Percentiles rank a stretch among this genome's conserved stretches.
phyloP scores from a whole-genome alignment of 2,329 filamentous ascomycete species.

The Fusarium sp. region DNA sequence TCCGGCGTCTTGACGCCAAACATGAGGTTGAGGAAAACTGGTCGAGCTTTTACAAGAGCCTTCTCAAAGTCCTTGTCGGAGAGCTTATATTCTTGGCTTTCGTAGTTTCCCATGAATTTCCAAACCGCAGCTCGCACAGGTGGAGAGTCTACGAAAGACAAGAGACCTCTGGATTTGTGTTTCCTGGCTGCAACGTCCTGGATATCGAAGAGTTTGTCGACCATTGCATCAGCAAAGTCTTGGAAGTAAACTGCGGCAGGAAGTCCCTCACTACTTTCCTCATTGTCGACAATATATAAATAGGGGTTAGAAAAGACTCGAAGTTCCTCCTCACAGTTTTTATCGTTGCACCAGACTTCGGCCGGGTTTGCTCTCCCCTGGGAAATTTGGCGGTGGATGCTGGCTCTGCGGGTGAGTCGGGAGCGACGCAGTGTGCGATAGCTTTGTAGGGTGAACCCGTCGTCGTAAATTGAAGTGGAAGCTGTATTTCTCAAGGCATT shows the following conservation, averaged over 20 bases:
- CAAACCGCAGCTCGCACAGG: constrained; percentile 42
- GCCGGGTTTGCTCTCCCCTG: constrained; percentile 35
- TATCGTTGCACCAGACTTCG: constrained; percentile 34
- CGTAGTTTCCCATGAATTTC: constrained; percentile 16
- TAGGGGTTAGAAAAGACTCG: constrained; percentile 20
- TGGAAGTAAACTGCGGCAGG: constrained; percentile 27
- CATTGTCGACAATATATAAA: constrained; percentile 7
- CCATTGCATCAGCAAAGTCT: constrained; percentile 35
- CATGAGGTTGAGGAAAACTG: constrained; percentile 34
- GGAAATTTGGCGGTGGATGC: constrained; percentile 32
- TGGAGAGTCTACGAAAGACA: constrained; percentile 45
- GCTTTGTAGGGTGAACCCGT: neutral
- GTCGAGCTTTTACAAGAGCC: constrained; percentile 14
- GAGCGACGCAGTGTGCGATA: constrained; percentile 24
- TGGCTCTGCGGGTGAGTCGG: constrained; percentile 22
- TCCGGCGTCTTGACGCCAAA: constrained; percentile 24
- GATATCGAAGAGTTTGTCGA: constrained; percentile 16
- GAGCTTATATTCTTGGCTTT: neutral
- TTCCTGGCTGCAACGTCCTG: constrained; percentile 7
- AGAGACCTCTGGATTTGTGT: constrained; percentile 27
- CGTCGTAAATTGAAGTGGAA: neutral
- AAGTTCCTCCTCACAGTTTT: constrained; percentile 21
- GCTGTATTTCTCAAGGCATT: neutral
- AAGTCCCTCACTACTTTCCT: constrained; percentile 11
- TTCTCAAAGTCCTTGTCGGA: constrained; percentile 8